phyloP scores from a whole-genome alignment of 768 basidiomycete genomes.

The Collybia sordida region DNA sequence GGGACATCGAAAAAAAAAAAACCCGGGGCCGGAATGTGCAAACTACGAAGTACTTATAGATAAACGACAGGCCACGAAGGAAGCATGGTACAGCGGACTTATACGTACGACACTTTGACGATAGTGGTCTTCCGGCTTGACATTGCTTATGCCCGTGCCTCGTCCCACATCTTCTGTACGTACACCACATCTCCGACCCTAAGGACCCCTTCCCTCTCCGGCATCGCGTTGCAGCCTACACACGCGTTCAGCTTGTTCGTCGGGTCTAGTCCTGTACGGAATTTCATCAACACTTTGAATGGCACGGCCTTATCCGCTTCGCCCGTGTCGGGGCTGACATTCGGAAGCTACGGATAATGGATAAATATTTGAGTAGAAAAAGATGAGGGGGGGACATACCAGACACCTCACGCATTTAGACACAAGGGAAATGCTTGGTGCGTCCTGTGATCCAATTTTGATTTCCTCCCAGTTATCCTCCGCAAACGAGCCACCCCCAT shows the following conservation, averaged over 20 bases:
- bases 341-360: conserved; percentile 55
- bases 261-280: conserved; percentile 60
- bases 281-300: conserved; percentile 73
- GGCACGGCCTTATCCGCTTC: conserved; percentile 75
- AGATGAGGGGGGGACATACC: conserved; percentile 37
- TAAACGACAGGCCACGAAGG: no score
- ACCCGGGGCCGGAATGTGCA: no score
- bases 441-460: conserved; percentile 40
- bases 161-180: conserved; percentile 37
- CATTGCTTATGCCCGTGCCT: no score
- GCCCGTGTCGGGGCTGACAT: conserved; percentile 66
- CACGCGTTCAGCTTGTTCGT: conserved; percentile 51
- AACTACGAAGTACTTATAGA: no score
- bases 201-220: conserved; percentile 49
- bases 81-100: no score
- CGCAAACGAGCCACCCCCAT: conserved; percentile 67
- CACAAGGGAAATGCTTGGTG: conserved; percentile 55
- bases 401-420: conserved; percentile 71
- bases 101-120: no score
- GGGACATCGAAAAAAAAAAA: no score
- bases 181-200: conserved; percentile 62
- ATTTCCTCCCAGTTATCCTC: conserved; percentile 74
- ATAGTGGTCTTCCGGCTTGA: no score
- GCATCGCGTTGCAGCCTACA: conserved; percentile 63
- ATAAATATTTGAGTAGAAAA: conserved; percentile 1